Evolutionary conservation across 2,329 filamentous ascomycete species (phyloP).

Genomic region (Neofusicoccum sp.): DNA sequence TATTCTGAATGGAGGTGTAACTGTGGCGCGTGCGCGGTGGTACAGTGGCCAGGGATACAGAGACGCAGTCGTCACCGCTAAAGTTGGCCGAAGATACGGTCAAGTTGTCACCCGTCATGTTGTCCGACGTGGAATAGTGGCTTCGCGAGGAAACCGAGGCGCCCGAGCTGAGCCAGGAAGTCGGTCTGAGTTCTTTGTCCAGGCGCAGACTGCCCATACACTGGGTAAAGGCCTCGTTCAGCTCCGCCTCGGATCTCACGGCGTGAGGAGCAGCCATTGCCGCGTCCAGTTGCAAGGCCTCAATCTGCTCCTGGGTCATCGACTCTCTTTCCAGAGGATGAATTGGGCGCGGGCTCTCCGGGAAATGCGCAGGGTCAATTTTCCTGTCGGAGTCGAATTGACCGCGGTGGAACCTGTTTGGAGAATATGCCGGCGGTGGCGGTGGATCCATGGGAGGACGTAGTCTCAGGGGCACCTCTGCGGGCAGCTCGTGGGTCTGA

Average conservation of each 20-base stretch:
- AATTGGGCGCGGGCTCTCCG: constrained; percentile 4
- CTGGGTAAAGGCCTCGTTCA: constrained; percentile 12
- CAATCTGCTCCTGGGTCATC: not conserved
- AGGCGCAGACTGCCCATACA: not conserved
- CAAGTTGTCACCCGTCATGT: constrained; percentile 2
- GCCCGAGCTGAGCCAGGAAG: not conserved
- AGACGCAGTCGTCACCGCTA: not conserved
- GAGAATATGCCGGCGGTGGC: constrained; percentile 17
- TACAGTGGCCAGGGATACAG: not conserved
- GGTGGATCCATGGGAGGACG: constrained; percentile 4
- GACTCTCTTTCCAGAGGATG: constrained; percentile 14
- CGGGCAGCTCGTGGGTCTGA: constrained; percentile 1
- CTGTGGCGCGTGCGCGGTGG: constrained; percentile 12
- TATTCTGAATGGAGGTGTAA: constrained; percentile 15
- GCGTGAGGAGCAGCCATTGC: not conserved
- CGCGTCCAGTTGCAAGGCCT: not conserved
- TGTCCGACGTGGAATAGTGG: constrained; percentile 6
- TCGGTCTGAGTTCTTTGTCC: not conserved
- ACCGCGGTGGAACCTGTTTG: not conserved
- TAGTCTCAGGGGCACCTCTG: constrained; percentile 6
- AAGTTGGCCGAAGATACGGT: constrained; percentile 1
- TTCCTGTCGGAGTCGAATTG: constrained; percentile 3
- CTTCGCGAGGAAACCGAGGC: constrained; percentile 1
- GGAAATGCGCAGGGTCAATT: constrained; percentile 2
- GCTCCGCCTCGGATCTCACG: not conserved